Percentiles rank a stretch among this genome's conserved stretches.
These are phyloP conservation scores for Trichoderma sp. DNA, from an alignment of 2,329 filamentous ascomycete genomes.

Conservation along the genomic window DNA sequence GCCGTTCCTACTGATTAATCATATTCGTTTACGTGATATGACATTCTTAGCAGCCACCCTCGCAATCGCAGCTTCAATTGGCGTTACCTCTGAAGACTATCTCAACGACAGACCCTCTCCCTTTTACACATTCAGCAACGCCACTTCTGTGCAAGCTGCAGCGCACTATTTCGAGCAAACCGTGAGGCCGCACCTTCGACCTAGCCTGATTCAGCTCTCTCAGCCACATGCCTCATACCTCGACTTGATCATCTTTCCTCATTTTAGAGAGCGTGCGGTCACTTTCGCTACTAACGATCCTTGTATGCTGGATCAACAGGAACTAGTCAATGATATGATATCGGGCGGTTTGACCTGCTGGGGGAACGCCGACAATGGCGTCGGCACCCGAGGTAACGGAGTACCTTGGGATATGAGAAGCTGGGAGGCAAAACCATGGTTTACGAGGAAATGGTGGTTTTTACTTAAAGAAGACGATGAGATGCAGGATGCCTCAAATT, in stretches of 20 bases:
- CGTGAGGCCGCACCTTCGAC: neutral
- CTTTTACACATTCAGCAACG: neutral
- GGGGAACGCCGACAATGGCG: neutral
- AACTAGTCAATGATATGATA: neutral
- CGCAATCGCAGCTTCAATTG: neutral
- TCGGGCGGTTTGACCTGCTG: neutral
- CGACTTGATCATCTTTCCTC: neutral
- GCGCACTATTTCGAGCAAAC: neutral
- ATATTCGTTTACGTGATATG: neutral
- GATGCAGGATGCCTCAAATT: neutral
- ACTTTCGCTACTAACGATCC: neutral
- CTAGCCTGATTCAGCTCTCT: neutral
- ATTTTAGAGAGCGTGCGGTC: neutral
- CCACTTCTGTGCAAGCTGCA: neutral
- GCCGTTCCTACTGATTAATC: neutral
- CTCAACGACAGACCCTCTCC: neutral
- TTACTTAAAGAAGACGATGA: neutral
- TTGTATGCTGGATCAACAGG: neutral
- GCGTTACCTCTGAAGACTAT: neutral
- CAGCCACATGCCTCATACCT: neutral
- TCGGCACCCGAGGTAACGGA: neutral
- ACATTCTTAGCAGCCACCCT: neutral
- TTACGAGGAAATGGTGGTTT: neutral
- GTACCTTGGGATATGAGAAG: neutral
- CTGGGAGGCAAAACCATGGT: neutral